Evolutionary conservation across 306 rosid genomes (phyloP).

Genomic region (Glycine tomentella): DNA sequence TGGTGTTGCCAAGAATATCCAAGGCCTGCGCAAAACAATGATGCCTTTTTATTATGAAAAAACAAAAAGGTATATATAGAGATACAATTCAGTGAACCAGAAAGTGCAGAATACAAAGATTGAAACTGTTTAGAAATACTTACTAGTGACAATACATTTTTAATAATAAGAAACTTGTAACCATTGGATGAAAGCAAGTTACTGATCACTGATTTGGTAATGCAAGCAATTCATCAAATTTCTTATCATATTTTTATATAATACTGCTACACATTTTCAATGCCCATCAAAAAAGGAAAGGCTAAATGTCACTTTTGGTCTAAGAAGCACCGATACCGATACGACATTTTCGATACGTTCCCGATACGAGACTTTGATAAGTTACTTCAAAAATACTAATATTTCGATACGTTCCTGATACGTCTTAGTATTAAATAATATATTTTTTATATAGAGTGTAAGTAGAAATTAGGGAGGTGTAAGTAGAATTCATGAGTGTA

Average conservation of each 20-base stretch:
- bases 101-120: conserved; percentile 1
- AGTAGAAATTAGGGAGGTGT: too few species aligned
- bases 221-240: conserved; percentile 12
- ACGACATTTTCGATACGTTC: too few species aligned
- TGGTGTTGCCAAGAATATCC: conserved; percentile 85
- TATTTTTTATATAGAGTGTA: too few species aligned
- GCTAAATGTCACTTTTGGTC: too few species aligned
- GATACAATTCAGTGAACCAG: conserved; percentile 6
- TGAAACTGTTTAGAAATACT: neutral
- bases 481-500: too few species aligned
- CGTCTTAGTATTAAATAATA: too few species aligned
- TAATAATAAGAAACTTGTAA: neutral
- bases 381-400: too few species aligned
- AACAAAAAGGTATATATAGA: neutral
- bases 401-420: too few species aligned
- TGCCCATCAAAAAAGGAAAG: conserved; percentile 10
- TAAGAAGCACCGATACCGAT: too few species aligned
- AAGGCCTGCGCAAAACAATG: conserved; percentile 64
- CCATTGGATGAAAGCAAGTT: conserved; percentile 2
- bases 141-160: neutral
- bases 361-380: too few species aligned
- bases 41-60: neutral
- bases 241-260: conserved; percentile 6
- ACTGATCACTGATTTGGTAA: neutral
- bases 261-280: neutral